Conservation (phyloP, 2,329 filamentous ascomycete genomes). For the Cercospora zeina region DNA sequence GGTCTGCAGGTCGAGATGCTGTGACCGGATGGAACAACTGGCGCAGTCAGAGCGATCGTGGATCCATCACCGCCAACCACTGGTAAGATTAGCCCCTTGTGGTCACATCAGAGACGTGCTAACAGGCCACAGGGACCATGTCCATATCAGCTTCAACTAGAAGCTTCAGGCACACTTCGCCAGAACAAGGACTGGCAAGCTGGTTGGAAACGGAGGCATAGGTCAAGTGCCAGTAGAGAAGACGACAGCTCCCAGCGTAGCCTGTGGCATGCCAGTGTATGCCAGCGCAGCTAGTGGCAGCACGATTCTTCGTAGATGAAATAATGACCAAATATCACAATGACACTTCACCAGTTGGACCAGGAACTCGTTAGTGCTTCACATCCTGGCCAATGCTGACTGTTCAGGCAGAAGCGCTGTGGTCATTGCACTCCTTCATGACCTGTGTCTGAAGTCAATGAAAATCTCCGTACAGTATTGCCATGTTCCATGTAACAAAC, state of each 20-base stretch:
- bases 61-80: constrained; percentile 12
- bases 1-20: neutral
- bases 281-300: neutral
- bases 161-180: neutral
- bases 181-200: neutral
- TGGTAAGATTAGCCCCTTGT: neutral
- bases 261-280: neutral
- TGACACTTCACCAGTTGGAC: constrained; percentile 36
- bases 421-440: constrained; percentile 20
- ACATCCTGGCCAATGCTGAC: neutral
- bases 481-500: constrained; percentile 50
- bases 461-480: constrained; percentile 48
- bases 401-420: constrained; percentile 18
- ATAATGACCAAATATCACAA: neutral
- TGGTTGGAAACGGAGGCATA: neutral
- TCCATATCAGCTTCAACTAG: constrained; percentile 16
- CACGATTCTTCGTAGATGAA: neutral
- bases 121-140: constrained; percentile 8
- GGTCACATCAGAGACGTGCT: neutral
- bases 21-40: constrained; percentile 10
- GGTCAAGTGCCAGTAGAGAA: neutral
- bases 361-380: constrained; percentile 19
- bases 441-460: constrained; percentile 42
- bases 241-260: neutral
- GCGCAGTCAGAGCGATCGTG: constrained; percentile 5